These are phyloP conservation scores for Jasminum sambac DNA, from an alignment of 257 asterid species.

Conservation along the genomic window DNA sequence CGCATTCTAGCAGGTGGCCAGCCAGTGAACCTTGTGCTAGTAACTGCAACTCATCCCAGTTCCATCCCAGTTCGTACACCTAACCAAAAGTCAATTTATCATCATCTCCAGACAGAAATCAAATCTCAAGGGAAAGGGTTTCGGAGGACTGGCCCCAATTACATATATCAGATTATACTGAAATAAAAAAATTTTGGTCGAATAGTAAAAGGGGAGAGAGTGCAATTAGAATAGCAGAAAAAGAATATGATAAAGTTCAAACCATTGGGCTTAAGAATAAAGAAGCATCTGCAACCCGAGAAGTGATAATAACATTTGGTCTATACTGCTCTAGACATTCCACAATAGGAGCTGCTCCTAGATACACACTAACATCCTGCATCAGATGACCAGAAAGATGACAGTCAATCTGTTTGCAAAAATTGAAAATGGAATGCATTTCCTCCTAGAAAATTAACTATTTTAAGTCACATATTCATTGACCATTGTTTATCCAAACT, in stretches of 20 bases:
- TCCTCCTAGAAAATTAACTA: constrained; percentile 7
- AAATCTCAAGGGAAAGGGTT: constrained; percentile 10
- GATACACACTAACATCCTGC: constrained; percentile 88
- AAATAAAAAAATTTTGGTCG: constrained; percentile 14
- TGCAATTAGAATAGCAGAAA: not conserved
- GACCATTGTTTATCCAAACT: constrained; percentile 8
- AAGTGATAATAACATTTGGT: constrained; percentile 84
- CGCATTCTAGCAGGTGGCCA: constrained; percentile 97
- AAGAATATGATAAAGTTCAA: constrained; percentile 25
- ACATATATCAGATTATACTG: constrained; percentile 17
- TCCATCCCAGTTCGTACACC: constrained; percentile 98
- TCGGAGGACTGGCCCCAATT: not conserved
- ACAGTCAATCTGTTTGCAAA: not conserved
- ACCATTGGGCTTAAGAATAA: constrained; percentile 96
- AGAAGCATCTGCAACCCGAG: constrained; percentile 98
- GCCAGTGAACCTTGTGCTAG: constrained; percentile 92
- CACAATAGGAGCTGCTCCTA: constrained; percentile 96
- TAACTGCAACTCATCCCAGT: constrained; percentile 81
- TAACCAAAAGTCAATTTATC: constrained; percentile 36
- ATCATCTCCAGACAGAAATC: constrained; percentile 14
- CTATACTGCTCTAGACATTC: constrained; percentile 74
- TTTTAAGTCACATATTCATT: constrained; percentile 5
- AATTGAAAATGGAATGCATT: constrained; percentile 13
- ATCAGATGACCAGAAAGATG: constrained; percentile 15
- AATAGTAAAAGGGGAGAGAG: constrained; percentile 9